Base-by-base conservation (phyloP, 495 filamentous ascomycete species). In the Astrothelium macrocarpum region DNA sequence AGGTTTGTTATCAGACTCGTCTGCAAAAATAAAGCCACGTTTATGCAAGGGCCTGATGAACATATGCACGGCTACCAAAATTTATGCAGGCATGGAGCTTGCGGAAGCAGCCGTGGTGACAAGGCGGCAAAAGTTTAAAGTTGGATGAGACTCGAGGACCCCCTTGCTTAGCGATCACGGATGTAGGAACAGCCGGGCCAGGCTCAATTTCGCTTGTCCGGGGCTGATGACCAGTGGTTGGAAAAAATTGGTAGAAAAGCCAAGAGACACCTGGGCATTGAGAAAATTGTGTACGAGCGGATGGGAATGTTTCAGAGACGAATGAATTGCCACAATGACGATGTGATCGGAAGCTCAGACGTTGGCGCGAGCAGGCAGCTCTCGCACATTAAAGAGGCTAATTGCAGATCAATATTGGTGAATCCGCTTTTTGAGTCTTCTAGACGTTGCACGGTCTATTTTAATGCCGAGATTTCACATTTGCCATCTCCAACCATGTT, bases 391-490 rank as follows among this genome's bases (percentile, higher is more conserved):
- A 9, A 20, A 10, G 5, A 56, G 20, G 20, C 23, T 39, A 39
- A 39, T 2, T 56, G 49, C 25, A 9, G 49, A 56, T 56, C 49
- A 56, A 56, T 56, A 56, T 56, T 56, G 49, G 49, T 28, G 49
- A 29, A 26, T 28, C 10, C 7, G n/a, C 23, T 9, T 4, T 56
- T 56, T 29, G 49, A 29, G 25, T 29, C 5, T 2, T 56, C 49
- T 9, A 56, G 49, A n/a, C 49, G 20, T 25, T 29, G n/a, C 49
- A 56, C 29, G 49, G 49, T 5, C 12, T 28, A n/a, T 56, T 16
- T n/a, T n/a, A n/a, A n/a, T 9, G 12, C 25, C 25, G 9, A 29
- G 9, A 56, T 10, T 20, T 10, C 12, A 29, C 9, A 9, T 56
- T 56, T 29, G 25, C 49, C 49, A 56, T 56, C 49, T 12, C 23